Evolutionary conservation across 2,329 filamentous ascomycete genomes (phyloP), one percentile per base, ranked within the genome.

Genomic region (Alternaria solani): DNA sequence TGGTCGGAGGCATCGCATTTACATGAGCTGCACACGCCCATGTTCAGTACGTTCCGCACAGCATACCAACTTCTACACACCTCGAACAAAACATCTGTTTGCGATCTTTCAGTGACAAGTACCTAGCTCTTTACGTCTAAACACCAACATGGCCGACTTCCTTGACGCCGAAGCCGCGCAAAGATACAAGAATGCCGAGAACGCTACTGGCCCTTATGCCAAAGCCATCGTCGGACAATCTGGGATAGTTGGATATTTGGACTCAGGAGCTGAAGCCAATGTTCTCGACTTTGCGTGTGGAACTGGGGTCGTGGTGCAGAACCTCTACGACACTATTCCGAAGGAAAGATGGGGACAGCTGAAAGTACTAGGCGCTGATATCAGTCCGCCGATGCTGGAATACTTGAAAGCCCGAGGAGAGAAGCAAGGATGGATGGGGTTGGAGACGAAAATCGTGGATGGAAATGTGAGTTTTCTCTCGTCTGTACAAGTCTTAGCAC

Each of bases 211-310:
- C 0, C 70, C 67, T 6, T 72, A 62, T 12, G 66, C 69, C 8
- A 34, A 57, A 3, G 44, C 60, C 18, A 58, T 74, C 34, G 44
- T 72, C 28, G 23, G 62, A 32, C 58, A 61, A 16, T 30, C 63
- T 5, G 30, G 51, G 6, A 38, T 66, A 28, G 28, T n/a, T 34
- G 39, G 41, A n/a, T 18, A 56, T 2, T 3, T 25, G 7, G 30
- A 51, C 4, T 34, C 44, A 8, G 44, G 44, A 34, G 48, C 43
- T 3, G 57, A 65, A 2, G 55, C 62, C 2, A 18, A 64, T n/a
- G 57, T 69, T 34, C 51, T 73, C 12, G 72, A 75, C 44, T 61
- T 75, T 4, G 72, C 66, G 2, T 68, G 66, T 39, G 72, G 73
- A 6, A 75, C 71, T 0, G 73, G 73, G 28, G 68, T 66, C 4